Evolutionary conservation across 2,329 filamentous ascomycete genomes (phyloP).

Genomic region (Aspergillus melleus): DNA sequence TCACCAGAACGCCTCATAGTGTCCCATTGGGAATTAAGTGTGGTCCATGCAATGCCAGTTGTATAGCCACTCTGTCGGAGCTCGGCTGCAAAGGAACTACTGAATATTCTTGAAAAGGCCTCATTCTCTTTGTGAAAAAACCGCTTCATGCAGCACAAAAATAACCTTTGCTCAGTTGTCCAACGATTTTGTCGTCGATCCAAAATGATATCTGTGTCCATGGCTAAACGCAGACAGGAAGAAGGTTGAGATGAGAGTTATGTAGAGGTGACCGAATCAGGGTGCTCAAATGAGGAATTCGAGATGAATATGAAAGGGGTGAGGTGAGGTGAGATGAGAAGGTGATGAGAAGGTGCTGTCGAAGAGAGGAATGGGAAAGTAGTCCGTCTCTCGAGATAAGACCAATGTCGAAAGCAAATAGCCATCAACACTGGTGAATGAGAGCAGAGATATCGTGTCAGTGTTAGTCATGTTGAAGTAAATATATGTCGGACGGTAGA

Average conservation of each 20-base stretch:
- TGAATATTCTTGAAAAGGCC: slow-evolving; percentile 27
- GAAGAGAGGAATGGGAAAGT: no score
- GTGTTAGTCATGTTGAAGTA: no score
- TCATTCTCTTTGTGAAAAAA: slow-evolving; percentile 20
- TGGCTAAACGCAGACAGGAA: not conserved
- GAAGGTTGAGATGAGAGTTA: not conserved
- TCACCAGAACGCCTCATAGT: slow-evolving; percentile 19
- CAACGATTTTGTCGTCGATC: slow-evolving; percentile 15
- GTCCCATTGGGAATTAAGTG: slow-evolving; percentile 23
- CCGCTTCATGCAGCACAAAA: slow-evolving; percentile 26
- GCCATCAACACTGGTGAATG: no score
- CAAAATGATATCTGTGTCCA: slow-evolving; percentile 5
- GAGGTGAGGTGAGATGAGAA: no score
- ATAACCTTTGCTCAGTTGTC: slow-evolving; percentile 16
- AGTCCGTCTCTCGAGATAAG: no score
- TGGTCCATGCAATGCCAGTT: slow-evolving; percentile 4
- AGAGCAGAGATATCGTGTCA: no score
- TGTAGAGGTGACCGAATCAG: not conserved
- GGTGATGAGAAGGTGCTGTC: no score
- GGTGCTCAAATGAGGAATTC: no score
- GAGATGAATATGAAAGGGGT: no score
- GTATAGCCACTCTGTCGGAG: slow-evolving; percentile 22
- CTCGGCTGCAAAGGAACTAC: slow-evolving; percentile 21
- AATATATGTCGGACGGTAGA: no score
- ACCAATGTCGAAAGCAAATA: no score